Base-by-base conservation (phyloP, 2,329 filamentous ascomycete genomes). In the Aspergillus carbonarius region DNA sequence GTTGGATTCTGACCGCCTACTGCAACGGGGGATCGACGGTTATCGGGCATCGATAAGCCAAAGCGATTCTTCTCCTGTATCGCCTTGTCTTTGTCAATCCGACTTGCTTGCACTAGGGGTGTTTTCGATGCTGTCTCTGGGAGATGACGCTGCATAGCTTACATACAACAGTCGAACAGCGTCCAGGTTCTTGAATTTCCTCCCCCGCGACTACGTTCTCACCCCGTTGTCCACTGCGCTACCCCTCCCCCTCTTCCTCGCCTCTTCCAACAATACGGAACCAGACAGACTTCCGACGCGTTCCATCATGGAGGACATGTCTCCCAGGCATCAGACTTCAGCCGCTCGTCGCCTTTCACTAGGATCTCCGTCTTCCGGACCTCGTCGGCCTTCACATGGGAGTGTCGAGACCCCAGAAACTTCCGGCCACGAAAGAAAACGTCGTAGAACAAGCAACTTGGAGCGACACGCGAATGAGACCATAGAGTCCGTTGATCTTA, bases 401-500 rank as follows among this genome's bases (percentile, higher is more conserved):
- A 48, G 25, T 54, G 18, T 63, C 56, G 34, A 42, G 18, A 17
- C 39, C 5, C 39, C 13, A 42, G 55, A 51, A 4, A n/a, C 54
- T 20, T 37, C 40, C 20, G n/a, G 32, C 10, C 51, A 47, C 25
- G 46, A 37, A 17, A 54, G 59, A 20, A 67, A 67, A 52, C 63
- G 66, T 17, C 64, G 55, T 27, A 62, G 62, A 6, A 6, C 61
- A 3, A 60, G 42, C 5, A 47, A 59, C 23, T n/a, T 50, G 3
- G 17, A 18, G 23, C 27, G 46, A 49, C 32, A 50, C 15, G 58
- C 60, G 10, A 59, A 61, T 12, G 60, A 68, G 7, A 63, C 72
- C 3, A 68, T 82, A 7, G 81, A 84, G 46, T 74, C 80, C 23
- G 75, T 85, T 5, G 83, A 85, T 66, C 68, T 85, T 20, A 80